A percentile compares a stretch with the other conserved stretches of the same genome.
These are phyloP conservation scores for Nelumbo lutea DNA, from an alignment of 164 flowering plant species.

Conservation along the genomic window DNA sequence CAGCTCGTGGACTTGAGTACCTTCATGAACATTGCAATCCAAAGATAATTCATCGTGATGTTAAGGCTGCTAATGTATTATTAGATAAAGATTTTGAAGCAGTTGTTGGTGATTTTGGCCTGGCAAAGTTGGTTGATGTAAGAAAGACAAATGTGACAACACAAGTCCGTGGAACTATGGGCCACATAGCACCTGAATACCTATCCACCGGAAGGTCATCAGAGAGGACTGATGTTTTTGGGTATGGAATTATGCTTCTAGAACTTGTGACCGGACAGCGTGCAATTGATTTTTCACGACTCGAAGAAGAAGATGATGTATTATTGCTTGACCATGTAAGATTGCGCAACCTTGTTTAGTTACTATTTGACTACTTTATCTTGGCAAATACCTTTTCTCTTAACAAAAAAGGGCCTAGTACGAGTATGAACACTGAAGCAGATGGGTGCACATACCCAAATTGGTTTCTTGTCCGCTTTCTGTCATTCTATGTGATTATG, in stretches of 20 bases:
- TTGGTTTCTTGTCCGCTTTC: no score
- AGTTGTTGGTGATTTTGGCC: constrained; percentile 84
- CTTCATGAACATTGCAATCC: constrained; percentile 89
- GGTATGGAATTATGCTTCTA: constrained; percentile 79
- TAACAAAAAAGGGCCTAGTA: not conserved
- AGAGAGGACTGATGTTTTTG: constrained; percentile 79
- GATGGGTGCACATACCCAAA: no score
- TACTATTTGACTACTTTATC: no score
- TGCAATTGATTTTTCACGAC: constrained; percentile 75
- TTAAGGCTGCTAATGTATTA: constrained; percentile 80
- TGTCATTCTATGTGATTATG: no score
- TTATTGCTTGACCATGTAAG: constrained; percentile 87
- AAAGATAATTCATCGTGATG: constrained; percentile 82
- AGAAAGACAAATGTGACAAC: constrained; percentile 74
- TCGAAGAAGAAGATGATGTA: constrained; percentile 88
- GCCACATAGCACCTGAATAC: constrained; percentile 89
- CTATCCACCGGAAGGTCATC: constrained; percentile 86
- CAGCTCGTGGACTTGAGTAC: constrained; percentile 77
- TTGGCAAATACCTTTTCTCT: no score
- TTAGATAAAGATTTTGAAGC: constrained; percentile 85
- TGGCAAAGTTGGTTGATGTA: constrained; percentile 79
- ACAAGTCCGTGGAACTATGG: constrained; percentile 92
- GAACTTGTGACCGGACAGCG: constrained; percentile 86
- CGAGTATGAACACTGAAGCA: no score
- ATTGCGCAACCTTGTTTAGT: not conserved